Conservation (phyloP, 2,329 filamentous ascomycete genomes). For the Alternaria solani region DNA sequence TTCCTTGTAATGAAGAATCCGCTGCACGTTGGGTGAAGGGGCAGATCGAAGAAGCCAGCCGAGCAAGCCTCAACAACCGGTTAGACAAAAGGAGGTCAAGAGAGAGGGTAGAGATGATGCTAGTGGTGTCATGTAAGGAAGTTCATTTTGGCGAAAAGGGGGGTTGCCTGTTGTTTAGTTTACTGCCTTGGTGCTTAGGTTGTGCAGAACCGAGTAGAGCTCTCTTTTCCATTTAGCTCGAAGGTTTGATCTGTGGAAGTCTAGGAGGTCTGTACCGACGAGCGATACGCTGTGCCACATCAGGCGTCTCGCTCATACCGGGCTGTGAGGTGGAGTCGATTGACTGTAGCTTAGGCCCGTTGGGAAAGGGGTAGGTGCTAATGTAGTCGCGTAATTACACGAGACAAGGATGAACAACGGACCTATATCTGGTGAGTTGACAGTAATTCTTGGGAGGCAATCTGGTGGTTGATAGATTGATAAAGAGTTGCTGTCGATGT, state of each 20-base stretch:
- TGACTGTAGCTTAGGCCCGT: background rate
- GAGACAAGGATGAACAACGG: background rate
- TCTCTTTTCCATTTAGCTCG: background rate
- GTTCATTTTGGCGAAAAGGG: background rate
- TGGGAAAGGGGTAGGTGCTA: background rate
- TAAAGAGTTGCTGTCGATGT: background rate
- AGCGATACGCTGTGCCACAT: background rate
- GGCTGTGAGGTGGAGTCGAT: background rate
- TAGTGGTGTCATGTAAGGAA: background rate
- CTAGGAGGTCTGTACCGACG: background rate
- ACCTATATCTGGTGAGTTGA: background rate
- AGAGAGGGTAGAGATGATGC: background rate
- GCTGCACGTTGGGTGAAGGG: background rate
- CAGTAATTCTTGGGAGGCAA: background rate
- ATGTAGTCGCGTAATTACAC: background rate
- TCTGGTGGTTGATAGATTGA: background rate
- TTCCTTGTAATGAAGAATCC: background rate
- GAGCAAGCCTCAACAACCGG: background rate
- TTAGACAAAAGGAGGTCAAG: background rate
- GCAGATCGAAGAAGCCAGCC: background rate
- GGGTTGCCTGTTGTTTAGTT: background rate
- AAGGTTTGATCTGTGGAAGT: background rate
- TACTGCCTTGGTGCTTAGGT: background rate
- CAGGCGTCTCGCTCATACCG: background rate
- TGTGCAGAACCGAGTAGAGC: background rate